Evolutionary conservation across 495 filamentous ascomycete genomes (phyloP).

Genomic region (Melanomma pulvis-pyrius): DNA sequence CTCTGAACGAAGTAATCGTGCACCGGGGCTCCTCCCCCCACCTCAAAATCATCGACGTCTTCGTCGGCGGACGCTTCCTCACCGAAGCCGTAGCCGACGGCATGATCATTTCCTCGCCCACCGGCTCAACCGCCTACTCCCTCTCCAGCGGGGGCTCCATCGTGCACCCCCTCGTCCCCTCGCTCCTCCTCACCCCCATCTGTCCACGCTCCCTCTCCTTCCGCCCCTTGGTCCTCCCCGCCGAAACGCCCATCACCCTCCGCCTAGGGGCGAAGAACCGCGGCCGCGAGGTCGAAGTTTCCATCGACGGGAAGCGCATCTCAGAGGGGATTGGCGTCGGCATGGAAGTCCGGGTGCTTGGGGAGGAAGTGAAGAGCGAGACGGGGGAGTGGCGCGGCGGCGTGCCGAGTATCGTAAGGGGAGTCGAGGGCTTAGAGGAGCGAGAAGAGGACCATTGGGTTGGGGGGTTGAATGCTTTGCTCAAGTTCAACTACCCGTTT

Average conservation of each 20-base stretch:
- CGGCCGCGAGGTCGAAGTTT: conserved; percentile 81
- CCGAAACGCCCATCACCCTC: conserved; percentile 80
- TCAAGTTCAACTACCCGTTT: conserved; percentile 99
- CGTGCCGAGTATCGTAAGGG: conserved; percentile 68
- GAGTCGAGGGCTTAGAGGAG: conserved; percentile 45
- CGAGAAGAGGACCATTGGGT: conserved; percentile 85
- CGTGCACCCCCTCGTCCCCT: conserved; percentile 87
- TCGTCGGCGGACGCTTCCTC: conserved; percentile 78
- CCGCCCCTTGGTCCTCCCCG: conserved; percentile 84
- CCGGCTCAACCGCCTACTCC: conserved; percentile 91
- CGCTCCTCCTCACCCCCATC: conserved; percentile 88
- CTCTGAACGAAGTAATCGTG: conserved; percentile 93
- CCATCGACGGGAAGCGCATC: conserved; percentile 80
- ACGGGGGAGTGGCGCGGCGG: conserved; percentile 62
- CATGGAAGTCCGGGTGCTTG: conserved; percentile 86
- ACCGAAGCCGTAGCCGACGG: conserved; percentile 94
- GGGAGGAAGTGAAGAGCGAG: conserved; percentile 67
- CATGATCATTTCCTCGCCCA: conserved; percentile 91
- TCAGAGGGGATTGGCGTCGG: conserved; percentile 69
- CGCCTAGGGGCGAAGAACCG: conserved; percentile 80
- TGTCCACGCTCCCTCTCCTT: conserved; percentile 91
- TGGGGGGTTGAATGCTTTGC: conserved; percentile 85
- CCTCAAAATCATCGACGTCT: conserved; percentile 86
- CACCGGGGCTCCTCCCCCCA: conserved; percentile 89
- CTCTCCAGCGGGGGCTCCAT: conserved; percentile 93